These are phyloP conservation scores for Saitozyma podzolica DNA, from an alignment of 768 basidiomycete species.

Conservation along the genomic window DNA sequence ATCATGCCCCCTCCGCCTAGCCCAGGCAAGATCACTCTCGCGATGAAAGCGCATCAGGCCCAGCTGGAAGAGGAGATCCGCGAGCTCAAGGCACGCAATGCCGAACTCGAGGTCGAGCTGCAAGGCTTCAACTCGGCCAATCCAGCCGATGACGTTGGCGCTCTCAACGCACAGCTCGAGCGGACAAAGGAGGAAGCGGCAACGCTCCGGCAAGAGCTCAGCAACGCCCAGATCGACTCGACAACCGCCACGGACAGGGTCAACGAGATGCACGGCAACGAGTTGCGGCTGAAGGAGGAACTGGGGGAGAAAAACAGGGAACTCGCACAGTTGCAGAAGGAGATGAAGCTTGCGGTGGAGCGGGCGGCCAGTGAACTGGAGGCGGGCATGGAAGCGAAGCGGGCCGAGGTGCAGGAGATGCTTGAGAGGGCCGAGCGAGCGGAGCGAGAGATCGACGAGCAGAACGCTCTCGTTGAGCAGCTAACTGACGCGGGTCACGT, in stretches of 20 bases:
- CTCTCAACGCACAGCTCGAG: constrained; percentile 35
- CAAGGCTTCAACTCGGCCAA: not conserved
- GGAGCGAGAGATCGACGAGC: constrained; percentile 60
- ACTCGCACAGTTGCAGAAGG: constrained; percentile 30
- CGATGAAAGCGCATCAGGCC: constrained; percentile 19
- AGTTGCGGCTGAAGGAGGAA: constrained; percentile 60
- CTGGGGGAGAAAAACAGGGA: constrained; percentile 57
- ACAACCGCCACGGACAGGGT: constrained; percentile 53
- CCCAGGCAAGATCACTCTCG: constrained; percentile 52
- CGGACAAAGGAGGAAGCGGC: constrained; percentile 32
- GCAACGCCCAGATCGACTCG: constrained; percentile 30
- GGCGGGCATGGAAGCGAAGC: constrained; percentile 45
- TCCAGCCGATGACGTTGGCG: constrained; percentile 24
- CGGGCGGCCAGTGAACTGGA: constrained; percentile 37
- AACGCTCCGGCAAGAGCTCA: constrained; percentile 26
- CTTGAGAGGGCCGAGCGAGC: constrained; percentile 58
- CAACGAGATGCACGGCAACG: constrained; percentile 52
- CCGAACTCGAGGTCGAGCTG: constrained; percentile 39
- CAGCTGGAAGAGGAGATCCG: constrained; percentile 70
- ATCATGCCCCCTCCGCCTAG: constrained; percentile 50
- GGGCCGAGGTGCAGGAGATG: constrained; percentile 61
- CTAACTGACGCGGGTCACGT: constrained; percentile 86
- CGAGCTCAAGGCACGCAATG: constrained; percentile 56
- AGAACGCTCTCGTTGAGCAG: constrained; percentile 75
- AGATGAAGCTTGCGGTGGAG: constrained; percentile 36